phyloP scores from a whole-genome alignment of 805 yeast genomes.

The Pichia pseudocactophila region DNA sequence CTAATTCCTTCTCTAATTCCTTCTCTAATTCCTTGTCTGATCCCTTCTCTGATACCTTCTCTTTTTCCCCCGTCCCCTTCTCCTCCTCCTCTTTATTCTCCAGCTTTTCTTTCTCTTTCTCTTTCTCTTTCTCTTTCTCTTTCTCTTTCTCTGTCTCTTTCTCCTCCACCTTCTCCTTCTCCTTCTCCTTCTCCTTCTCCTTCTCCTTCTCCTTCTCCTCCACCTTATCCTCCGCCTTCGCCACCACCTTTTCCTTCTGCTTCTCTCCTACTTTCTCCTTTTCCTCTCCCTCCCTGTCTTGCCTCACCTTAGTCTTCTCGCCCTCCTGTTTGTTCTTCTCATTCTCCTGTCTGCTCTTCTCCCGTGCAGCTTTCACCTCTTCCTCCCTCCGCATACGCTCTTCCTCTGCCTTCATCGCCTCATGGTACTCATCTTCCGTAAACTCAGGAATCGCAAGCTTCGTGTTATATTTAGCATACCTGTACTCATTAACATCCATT shows the following conservation, averaged over 20 bases:
- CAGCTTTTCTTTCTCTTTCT: neutral
- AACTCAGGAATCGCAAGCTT: conserved; percentile 62
- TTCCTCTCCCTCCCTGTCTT: neutral
- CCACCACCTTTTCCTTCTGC: neutral
- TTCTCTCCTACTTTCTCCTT: neutral
- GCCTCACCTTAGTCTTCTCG: neutral
- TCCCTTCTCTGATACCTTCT: no score
- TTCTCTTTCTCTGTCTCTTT: neutral
- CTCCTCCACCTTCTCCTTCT: neutral
- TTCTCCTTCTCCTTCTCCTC: neutral
- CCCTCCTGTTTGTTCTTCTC: neutral
- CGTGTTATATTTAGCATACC: conserved; percentile 69
- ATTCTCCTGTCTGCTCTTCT: neutral
- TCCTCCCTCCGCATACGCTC: conserved; percentile 12
- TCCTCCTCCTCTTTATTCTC: neutral
- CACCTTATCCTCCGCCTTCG: neutral
- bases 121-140: neutral
- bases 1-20: neutral
- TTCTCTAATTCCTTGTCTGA: neutral
- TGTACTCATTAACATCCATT: conserved; percentile 30
- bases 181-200: neutral
- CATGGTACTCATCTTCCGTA: conserved; percentile 49
- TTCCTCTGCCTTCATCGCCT: conserved; percentile 28
- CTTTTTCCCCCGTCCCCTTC: neutral
- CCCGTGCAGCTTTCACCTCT: neutral